These are phyloP conservation scores for Umbelopsis vinacea DNA, from an alignment of 192 early-diverging fungal species.

Conservation along the genomic window DNA sequence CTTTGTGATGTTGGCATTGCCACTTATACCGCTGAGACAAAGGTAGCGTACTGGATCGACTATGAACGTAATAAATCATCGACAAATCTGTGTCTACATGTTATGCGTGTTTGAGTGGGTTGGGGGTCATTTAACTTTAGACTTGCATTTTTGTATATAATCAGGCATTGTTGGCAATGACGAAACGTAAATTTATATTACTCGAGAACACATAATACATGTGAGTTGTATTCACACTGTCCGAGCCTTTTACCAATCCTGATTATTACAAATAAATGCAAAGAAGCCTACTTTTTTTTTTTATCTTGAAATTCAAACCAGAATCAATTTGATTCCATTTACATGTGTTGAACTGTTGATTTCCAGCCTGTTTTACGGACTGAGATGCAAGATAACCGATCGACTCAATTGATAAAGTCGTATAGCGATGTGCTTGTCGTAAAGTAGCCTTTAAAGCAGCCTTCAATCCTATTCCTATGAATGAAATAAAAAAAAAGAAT, in stretches of 20 bases:
- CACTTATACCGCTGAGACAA: background rate
- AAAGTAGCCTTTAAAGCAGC: no score
- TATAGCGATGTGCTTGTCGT: no score
- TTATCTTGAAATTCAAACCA: no score
- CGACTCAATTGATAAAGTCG: no score
- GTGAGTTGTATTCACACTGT: constrained; percentile 24
- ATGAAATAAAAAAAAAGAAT: no score
- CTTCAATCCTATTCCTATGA: no score
- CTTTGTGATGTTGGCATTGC: background rate
- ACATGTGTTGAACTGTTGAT: no score
- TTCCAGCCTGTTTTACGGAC: no score
- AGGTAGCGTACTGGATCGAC: constrained; percentile 20
- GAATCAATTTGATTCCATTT: background rate
- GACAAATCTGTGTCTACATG: background rate
- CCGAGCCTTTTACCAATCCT: constrained; percentile 16
- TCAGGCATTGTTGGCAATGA: constrained; percentile 12
- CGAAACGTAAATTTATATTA: no score
- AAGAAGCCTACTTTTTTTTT: background rate
- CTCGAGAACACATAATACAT: constrained; percentile 24
- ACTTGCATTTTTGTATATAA: background rate
- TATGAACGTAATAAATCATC: constrained; percentile 13
- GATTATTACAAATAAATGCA: background rate
- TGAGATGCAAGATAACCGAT: no score
- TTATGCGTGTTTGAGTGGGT: constrained; percentile 1
- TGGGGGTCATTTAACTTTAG: background rate